Base-by-base conservation (phyloP, 1,284 basidiomycete species). In the Pholiota adiposa region DNA sequence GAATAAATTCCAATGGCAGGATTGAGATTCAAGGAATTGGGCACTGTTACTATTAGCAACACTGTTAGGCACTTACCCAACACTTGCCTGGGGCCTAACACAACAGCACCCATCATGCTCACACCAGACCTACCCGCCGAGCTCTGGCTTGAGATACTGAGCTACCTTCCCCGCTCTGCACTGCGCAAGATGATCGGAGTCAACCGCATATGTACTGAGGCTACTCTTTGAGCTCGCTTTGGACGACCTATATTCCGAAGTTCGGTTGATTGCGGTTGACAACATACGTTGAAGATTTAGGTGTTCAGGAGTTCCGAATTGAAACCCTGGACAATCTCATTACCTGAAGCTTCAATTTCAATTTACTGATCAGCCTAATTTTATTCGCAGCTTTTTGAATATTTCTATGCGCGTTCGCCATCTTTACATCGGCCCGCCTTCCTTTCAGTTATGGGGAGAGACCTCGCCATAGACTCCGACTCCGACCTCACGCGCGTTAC, bases 401-500 rank as follows among this genome's bases (percentile, higher is more conserved):
- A 63, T 71, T n/a, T 56, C 67, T 14, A 53, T 46, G 18, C 69
- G 68, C 38, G 69, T 70, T 14, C 62, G 60, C 9, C 64, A 63
- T 33, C 52, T 73, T 11, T 66, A 69, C 23, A 63, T 72, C 27
- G 55, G 67, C 70, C 70, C 6, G 60, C 62, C 3, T 72, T 74
- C 46, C 56, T 70, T 14, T 65, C 70, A n/a, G 61, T 56, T 1
- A 56, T 66, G n/a, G 65, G 67, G 9, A 56, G 60, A 34, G 27
- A 41, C 14, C n/a, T 11, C 4, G 33, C 25, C 2, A 19, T 21
- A 9, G 46, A 9, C n/a, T 25, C 43, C 18, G 38, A 9, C 11
- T 27, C 63, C 8, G 27, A 51, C 40, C 57, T 66, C n/a, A 19
- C 56, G 11, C 57, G 43, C 2, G 44, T 63, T 11, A 40, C 58